These are phyloP conservation scores for Beauveria sp. DNA, from an alignment of 2,329 filamentous ascomycete species.

Conservation along the genomic window DNA sequence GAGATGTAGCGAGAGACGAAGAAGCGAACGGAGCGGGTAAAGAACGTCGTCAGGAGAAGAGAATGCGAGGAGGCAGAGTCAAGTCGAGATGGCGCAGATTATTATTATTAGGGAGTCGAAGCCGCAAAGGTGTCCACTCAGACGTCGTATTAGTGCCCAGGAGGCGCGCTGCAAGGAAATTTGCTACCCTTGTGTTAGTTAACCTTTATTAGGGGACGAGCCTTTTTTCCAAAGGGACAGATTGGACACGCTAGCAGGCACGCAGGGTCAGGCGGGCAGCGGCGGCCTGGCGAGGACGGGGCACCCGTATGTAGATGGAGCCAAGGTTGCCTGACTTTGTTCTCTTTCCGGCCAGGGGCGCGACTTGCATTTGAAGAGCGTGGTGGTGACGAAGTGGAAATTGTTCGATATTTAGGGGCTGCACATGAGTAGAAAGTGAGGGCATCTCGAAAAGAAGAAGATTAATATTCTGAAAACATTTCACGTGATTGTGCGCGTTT, in stretches of 20 bases:
- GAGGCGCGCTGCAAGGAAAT: slow-evolving; percentile 6
- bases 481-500: slow-evolving; percentile 7
- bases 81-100: slow-evolving; percentile 5
- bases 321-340: slow-evolving; percentile 10
- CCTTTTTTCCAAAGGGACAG: background rate
- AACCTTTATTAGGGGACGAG: slow-evolving; percentile 6
- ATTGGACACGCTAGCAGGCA: background rate
- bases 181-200: background rate
- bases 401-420: background rate
- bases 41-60: slow-evolving; percentile 8
- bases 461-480: background rate
- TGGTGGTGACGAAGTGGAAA: background rate
- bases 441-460: background rate
- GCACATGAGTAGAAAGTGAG: background rate
- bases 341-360: slow-evolving; percentile 5
- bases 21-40: slow-evolving; percentile 3
- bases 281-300: background rate
- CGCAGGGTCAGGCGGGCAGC: background rate
- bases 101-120: slow-evolving; percentile 5
- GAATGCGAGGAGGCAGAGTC: slow-evolving; percentile 3
- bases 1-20: slow-evolving; percentile 10
- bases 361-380: background rate
- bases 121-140: slow-evolving; percentile 11
- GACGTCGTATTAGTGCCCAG: slow-evolving; percentile 3
- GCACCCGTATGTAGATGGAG: slow-evolving; percentile 3